Evolutionary conservation across 2,329 filamentous ascomycete species (phyloP), one percentile per base, ranked within the genome.

Genomic region (Epichloe gansuensis): DNA sequence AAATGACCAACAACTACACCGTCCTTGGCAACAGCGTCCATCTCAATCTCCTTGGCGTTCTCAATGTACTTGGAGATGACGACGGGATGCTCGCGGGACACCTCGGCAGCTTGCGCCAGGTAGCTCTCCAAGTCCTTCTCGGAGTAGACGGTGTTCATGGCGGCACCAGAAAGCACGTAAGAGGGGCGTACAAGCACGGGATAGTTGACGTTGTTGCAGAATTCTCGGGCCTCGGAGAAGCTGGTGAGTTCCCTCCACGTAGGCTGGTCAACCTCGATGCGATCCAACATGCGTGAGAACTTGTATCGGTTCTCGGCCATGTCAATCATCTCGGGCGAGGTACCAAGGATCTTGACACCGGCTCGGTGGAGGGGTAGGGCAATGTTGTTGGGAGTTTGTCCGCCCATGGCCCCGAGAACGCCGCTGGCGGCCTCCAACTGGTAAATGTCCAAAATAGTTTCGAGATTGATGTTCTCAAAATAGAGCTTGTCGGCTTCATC

Each of bases 1-100:
- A 97, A 97, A 68, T 97, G 93, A 12, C 91, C 89, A 53, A 96
- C 81, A 70, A 97, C 86, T 51, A 80, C 84, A 64, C 93, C 93
- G 60, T 94, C 85, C 61, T 84, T 85, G 51, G 91, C 93, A 44
- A 98, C 93, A 41, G 93, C 93, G 62, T 98, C 93, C 93, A 98
- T 97, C 71, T 98, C 93, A 57, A 98, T 97, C 69, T 98, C 93
- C 76, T 98, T 97, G 58, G 93, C 93, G 59, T 95, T 93, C 74
- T 98, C 93, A 59, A 98, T 97, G 72, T 97, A 98, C 74, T 98
- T 98, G 55, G 91, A 97, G 64, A 98, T 97, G 55, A 98, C 93
- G 11, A 98, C 93, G 0, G 93, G 93, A 67, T 97, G 88, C 56
- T 97, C 91, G 56, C 87, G 83, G 5, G 93, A 97, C 46, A 98